Evolutionary conservation across 257 asterid genomes (phyloP).

Genomic region (Solanum arcanum): DNA sequence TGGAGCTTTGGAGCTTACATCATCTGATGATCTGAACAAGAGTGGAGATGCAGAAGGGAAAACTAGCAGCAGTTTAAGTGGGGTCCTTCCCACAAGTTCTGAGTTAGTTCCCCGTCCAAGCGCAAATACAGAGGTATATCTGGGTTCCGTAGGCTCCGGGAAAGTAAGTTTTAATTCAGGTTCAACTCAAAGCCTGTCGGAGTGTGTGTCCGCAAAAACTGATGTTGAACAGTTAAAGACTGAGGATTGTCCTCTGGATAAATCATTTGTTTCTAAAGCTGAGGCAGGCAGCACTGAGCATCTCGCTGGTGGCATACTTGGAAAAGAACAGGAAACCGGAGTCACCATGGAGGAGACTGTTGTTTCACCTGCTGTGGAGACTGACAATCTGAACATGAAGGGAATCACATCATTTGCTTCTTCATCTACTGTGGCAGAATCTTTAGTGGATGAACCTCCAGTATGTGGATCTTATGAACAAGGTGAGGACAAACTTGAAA

Average conservation of each 20-base stretch:
- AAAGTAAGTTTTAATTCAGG: background rate
- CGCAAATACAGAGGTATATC: constrained; percentile 4
- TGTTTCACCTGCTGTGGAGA: background rate
- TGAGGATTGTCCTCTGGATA: background rate
- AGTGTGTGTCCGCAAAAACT: background rate
- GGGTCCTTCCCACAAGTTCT: constrained; percentile 6
- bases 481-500: background rate
- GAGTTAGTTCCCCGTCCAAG: constrained; percentile 4
- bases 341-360: background rate
- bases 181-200: background rate
- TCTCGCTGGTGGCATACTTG: background rate
- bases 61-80: background rate
- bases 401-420: background rate
- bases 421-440: background rate
- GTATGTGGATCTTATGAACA: background rate
- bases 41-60: background rate
- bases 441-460: background rate
- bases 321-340: background rate
- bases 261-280: constrained; percentile 1
- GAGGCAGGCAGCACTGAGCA: background rate
- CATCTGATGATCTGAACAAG: background rate
- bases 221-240: constrained; percentile 2
- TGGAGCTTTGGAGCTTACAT: background rate
- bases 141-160: background rate
- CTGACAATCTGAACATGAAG: background rate